phyloP scores from a whole-genome alignment of 1,284 basidiomycete species.

The Irpex sp. region DNA sequence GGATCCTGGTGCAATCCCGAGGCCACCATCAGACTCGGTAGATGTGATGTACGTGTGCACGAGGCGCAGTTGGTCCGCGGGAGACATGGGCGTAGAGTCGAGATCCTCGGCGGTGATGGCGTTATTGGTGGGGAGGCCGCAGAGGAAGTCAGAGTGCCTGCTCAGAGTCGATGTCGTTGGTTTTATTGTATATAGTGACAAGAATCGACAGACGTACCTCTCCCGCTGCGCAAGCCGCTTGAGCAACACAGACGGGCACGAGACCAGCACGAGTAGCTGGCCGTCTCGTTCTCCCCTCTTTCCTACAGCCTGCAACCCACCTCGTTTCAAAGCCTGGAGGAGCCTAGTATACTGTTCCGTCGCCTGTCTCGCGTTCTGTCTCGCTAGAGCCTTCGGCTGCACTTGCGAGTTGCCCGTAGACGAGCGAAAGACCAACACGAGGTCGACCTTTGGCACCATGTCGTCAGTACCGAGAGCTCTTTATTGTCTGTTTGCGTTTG shows the following conservation, averaged over 20 bases:
- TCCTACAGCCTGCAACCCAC: constrained; percentile 65
- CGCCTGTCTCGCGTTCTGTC: constrained; percentile 56
- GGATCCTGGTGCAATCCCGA: constrained; percentile 70
- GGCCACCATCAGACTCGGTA: constrained; percentile 63
- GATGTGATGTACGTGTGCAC: constrained; percentile 74
- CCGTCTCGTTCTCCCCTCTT: constrained; percentile 69
- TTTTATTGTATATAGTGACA: neutral
- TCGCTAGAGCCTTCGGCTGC: constrained; percentile 53
- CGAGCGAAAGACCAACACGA: constrained; percentile 65
- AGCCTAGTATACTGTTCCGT: constrained; percentile 64
- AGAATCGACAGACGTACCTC: constrained; percentile 43
- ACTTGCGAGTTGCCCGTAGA: constrained; percentile 33
- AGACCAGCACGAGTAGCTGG: constrained; percentile 77
- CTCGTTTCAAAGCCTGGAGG: constrained; percentile 52
- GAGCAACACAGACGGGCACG: constrained; percentile 61
- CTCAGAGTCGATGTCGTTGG: constrained; percentile 10
- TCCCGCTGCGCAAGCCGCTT: constrained; percentile 67
- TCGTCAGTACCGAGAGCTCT: neutral
- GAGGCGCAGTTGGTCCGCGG: constrained; percentile 76
- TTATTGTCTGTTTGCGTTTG: neutral
- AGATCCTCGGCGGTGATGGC: constrained; percentile 38
- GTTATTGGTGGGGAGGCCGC: constrained; percentile 52
- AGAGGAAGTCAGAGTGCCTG: constrained; percentile 59
- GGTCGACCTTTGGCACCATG: constrained; percentile 53
- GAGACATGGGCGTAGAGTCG: constrained; percentile 42